phyloP scores from a whole-genome alignment of 164 flowering plant species.

The Protea cynaroides region DNA sequence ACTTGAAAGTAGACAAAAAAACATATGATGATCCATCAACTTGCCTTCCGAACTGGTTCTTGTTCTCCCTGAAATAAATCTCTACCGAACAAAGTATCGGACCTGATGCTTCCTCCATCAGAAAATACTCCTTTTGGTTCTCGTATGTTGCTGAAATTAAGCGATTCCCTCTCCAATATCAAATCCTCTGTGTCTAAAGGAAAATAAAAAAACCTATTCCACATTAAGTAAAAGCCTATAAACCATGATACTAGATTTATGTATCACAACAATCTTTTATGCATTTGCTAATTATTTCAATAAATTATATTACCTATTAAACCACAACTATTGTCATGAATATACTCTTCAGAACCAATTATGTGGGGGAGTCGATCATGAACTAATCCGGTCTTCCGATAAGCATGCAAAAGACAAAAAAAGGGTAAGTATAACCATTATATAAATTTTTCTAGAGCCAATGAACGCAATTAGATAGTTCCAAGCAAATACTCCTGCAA shows the following conservation, averaged over 20 bases:
- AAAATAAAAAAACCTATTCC: not conserved
- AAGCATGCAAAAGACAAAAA: conserved; percentile 7
- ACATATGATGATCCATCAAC: conserved; percentile 8
- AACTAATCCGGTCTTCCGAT: conserved; percentile 16
- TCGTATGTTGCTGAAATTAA: conserved; percentile 11
- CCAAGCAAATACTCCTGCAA: not conserved
- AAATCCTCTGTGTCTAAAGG: conserved; percentile 16
- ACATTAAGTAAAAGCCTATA: not conserved
- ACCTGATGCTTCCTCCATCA: conserved; percentile 1
- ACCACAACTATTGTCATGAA: conserved; percentile 29
- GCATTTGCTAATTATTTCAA: not conserved
- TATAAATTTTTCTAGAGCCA: not conserved
- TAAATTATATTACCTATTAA: conserved; percentile 12
- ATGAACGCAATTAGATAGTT: not conserved
- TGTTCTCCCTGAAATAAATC: conserved; percentile 14
- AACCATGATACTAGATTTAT: not conserved
- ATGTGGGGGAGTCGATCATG: conserved; percentile 21
- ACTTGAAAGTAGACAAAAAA: not conserved
- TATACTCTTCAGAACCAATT: conserved; percentile 27
- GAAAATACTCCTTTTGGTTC: conserved; percentile 1
- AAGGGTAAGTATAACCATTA: too few relatives aligned
- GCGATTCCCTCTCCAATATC: conserved; percentile 6
- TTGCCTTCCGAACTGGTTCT: conserved; percentile 18
- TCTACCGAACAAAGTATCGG: conserved; percentile 6
- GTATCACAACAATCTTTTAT: not conserved